phyloP scores from a whole-genome alignment of 2,329 filamentous ascomycete species.

The Fusarium succisae region DNA sequence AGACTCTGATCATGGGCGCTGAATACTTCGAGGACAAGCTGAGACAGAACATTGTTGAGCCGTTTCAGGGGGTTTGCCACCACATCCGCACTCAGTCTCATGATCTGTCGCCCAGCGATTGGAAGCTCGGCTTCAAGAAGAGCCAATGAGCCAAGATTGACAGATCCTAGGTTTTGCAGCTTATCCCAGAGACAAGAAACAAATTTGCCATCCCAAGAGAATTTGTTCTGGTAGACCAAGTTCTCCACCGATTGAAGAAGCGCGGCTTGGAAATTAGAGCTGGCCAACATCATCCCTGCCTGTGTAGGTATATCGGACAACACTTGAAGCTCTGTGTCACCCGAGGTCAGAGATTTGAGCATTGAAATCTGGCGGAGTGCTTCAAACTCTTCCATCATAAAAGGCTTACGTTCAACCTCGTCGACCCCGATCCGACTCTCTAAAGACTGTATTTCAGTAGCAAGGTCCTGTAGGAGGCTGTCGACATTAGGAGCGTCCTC shows the following conservation, averaged over 20 bases:
- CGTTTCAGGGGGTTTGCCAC: constrained; percentile 59
- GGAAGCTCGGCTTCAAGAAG: constrained; percentile 73
- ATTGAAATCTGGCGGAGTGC: constrained; percentile 62
- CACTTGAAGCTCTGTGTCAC: constrained; percentile 53
- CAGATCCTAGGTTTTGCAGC: constrained; percentile 60
- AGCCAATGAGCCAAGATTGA: constrained; percentile 68
- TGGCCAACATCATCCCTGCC: constrained; percentile 47
- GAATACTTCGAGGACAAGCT: constrained; percentile 56
- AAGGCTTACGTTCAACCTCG: constrained; percentile 55
- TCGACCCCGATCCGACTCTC: constrained; percentile 57
- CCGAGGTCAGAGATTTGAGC: constrained; percentile 46
- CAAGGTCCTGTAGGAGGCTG: constrained; percentile 60
- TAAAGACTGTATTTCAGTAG: constrained; percentile 61
- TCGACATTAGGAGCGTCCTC: constrained; percentile 52
- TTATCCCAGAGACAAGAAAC: constrained; percentile 62
- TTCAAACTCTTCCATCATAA: constrained; percentile 66
- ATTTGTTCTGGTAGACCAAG: constrained; percentile 52
- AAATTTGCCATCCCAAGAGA: constrained; percentile 54
- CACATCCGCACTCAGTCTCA: constrained; percentile 59
- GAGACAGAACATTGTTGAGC: constrained; percentile 59
- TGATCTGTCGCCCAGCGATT: constrained; percentile 65
- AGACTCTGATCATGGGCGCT: constrained; percentile 50
- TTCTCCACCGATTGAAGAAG: constrained; percentile 60
- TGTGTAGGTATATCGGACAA: constrained; percentile 56
- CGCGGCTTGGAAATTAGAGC: constrained; percentile 49